phyloP scores from a whole-genome alignment of 306 rosid species.

The Cucurbita pepo region DNA sequence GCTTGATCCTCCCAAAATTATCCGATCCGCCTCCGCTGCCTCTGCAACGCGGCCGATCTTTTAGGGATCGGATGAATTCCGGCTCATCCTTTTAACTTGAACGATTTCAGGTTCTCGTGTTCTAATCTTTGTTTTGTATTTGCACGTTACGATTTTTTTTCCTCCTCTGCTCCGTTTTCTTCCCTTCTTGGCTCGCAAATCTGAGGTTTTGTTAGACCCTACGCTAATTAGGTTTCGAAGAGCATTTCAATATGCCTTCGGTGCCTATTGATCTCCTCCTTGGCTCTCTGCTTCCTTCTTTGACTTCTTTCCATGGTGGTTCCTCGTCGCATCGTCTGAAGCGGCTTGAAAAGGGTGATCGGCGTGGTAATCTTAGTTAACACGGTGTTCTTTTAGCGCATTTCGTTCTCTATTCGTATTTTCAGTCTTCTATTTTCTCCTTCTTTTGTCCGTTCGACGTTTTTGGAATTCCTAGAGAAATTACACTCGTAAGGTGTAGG shows the following conservation, averaged over 20 bases:
- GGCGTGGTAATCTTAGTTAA: slow-evolving; percentile 90
- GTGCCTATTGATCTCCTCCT: slow-evolving; percentile 20
- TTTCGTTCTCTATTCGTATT: background rate
- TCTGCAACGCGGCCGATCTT: background rate
- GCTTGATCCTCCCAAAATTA: background rate
- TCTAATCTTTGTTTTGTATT: background rate
- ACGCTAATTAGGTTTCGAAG: slow-evolving; percentile 41
- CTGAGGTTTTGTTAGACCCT: slow-evolving; percentile 1
- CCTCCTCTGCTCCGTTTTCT: background rate
- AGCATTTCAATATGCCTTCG: slow-evolving; percentile 78
- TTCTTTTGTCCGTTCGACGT: slow-evolving; percentile 9
- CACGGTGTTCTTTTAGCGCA: slow-evolving; percentile 12
- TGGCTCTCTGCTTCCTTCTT: slow-evolving; percentile 23
- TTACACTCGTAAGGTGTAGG: slow-evolving; percentile 4
- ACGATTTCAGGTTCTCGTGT: background rate
- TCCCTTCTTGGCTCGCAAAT: slow-evolving; percentile 1
- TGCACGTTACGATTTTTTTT: background rate
- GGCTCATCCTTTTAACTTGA: background rate
- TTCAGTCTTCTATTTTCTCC: background rate
- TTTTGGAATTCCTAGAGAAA: slow-evolving; percentile 2
- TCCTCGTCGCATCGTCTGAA: slow-evolving; percentile 60
- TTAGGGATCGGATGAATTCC: background rate
- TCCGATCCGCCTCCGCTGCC: background rate
- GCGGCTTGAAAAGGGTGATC: slow-evolving; percentile 57
- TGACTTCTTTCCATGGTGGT: slow-evolving; percentile 38